Base-by-base conservation (phyloP, 768 basidiomycete genomes). In the Naganishia randhawae region DNA sequence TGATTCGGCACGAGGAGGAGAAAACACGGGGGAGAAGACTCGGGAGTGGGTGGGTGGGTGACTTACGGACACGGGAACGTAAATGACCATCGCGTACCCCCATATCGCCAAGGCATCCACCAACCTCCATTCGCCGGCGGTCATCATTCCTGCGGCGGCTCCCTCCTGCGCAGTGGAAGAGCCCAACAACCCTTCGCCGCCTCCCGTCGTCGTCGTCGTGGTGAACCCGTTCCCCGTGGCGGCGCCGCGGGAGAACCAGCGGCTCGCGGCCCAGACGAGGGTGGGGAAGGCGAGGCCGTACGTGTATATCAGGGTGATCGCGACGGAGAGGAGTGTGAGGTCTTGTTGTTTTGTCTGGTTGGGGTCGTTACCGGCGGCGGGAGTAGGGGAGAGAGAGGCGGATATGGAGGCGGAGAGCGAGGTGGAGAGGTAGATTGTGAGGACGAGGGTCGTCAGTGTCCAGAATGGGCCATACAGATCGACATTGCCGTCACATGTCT, bases 371-470 rank as follows among this genome's bases (percentile, higher is more conserved):
- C 63, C 52, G 45, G 33, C 11, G 7, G 69, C 50, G 35, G 72
- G 69, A 0, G 77, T 66, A 14, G 72, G 66, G 32, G 90, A 89
- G 45, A 97, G 85, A 80, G 92, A 97, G n/a, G 86, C 85, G 1
- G 89, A 83, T 72, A 98, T 88, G 53, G 91, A 91, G 17, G 91
- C 87, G 9, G 89, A 91, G 42, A 98, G 87, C 37, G 91, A 92
- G 1, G 95, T 96, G 29, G 90, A 94, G 67, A 96, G 86, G 83
- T 94, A 97, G 68, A 97, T 86, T 0, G 88, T 84, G 76, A 98
- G 91, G 50, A 96, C 89, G 70, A 99, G 86, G 0, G 95, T 98
- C 1, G 93, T 95, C 41, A 96, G 85, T 0, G 94, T 92, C 95
- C 95, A 99, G 83, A 99, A 97, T 1, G 95, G 93, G 0, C 80